Evolutionary conservation across 495 filamentous ascomycete species (phyloP).

Genomic region (Penicillium maclennaniae): DNA sequence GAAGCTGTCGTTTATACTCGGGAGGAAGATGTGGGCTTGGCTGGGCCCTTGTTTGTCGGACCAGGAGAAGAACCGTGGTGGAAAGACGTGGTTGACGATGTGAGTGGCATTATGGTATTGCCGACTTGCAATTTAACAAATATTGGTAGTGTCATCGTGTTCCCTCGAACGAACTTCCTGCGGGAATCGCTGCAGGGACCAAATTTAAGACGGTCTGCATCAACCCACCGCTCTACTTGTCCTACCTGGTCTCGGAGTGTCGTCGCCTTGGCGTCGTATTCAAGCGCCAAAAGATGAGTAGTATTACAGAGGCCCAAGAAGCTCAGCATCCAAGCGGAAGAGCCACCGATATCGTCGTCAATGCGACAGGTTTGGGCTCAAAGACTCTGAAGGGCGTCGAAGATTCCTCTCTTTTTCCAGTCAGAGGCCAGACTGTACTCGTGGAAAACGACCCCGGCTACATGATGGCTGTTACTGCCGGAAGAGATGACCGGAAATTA

Average conservation of each 20-base stretch:
- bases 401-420: constrained; percentile 68
- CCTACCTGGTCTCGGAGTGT: constrained; percentile 73
- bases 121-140: too few relatives aligned
- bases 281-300: constrained; percentile 51
- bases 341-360: constrained; percentile 68
- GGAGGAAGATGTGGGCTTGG: too few relatives aligned
- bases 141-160: constrained; percentile 50
- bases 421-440: constrained; percentile 78
- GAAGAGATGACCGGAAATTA: constrained; percentile 79
- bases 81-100: too few relatives aligned
- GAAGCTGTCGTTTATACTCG: too few relatives aligned
- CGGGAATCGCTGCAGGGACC: constrained; percentile 59
- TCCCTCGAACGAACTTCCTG: constrained; percentile 47
- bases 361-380: constrained; percentile 76
- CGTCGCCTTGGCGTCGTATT: constrained; percentile 63
- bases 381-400: constrained; percentile 72
- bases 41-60: too few relatives aligned
- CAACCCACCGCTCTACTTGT: constrained; percentile 78
- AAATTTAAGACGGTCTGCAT: constrained; percentile 80
- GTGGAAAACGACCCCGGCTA: constrained; percentile 73
- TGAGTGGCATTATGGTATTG: too few relatives aligned
- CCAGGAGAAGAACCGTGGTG: too few relatives aligned
- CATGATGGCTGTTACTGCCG: constrained; percentile 72
- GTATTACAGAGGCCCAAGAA: constrained; percentile 64
- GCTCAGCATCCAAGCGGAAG: constrained; percentile 55